phyloP scores from a whole-genome alignment of 495 filamentous ascomycete species.

The Rusavskia elegans region DNA sequence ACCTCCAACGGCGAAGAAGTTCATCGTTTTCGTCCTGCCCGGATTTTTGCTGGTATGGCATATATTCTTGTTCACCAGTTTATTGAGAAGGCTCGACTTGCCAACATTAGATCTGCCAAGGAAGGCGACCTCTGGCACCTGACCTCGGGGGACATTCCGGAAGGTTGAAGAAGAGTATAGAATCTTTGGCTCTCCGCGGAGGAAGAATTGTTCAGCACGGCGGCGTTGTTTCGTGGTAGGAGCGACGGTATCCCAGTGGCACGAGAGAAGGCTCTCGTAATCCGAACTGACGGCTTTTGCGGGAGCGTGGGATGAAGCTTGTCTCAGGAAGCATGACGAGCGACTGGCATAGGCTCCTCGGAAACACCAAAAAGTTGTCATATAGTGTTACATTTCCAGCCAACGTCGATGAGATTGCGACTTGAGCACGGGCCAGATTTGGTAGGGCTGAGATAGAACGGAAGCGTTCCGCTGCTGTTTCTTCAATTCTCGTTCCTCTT shows the following conservation, averaged over 20 bases:
- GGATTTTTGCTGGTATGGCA: slow-evolving; percentile 55
- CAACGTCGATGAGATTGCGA: too few relatives aligned
- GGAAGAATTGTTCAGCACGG: slow-evolving; percentile 48
- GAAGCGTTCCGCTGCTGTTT: too few relatives aligned
- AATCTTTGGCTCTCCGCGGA: slow-evolving; percentile 38
- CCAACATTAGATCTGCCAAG: slow-evolving; percentile 83
- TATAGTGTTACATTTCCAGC: too few relatives aligned
- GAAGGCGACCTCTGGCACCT: slow-evolving; percentile 46
- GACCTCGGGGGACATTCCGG: slow-evolving; percentile 36
- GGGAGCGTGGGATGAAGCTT: neutral
- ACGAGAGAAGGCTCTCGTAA: slow-evolving; percentile 17
- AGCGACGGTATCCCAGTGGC: slow-evolving; percentile 41
- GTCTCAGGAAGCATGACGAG: neutral
- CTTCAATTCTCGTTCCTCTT: too few relatives aligned
- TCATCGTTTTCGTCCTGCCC: slow-evolving; percentile 68
- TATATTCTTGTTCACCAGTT: slow-evolving; percentile 44
- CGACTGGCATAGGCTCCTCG: neutral
- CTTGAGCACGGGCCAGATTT: too few relatives aligned
- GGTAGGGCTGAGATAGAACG: too few relatives aligned
- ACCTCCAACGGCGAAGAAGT: slow-evolving; percentile 63
- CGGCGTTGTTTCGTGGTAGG: slow-evolving; percentile 38
- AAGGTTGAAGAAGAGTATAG: slow-evolving; percentile 60
- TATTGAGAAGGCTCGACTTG: slow-evolving; percentile 79
- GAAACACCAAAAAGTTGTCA: too few relatives aligned
- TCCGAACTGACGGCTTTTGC: neutral